Percentiles rank a stretch among this genome's conserved stretches.
Evolutionary conservation across 2,329 filamentous ascomycete genomes (phyloP).

Genomic region (Fusarium haematococcum): DNA sequence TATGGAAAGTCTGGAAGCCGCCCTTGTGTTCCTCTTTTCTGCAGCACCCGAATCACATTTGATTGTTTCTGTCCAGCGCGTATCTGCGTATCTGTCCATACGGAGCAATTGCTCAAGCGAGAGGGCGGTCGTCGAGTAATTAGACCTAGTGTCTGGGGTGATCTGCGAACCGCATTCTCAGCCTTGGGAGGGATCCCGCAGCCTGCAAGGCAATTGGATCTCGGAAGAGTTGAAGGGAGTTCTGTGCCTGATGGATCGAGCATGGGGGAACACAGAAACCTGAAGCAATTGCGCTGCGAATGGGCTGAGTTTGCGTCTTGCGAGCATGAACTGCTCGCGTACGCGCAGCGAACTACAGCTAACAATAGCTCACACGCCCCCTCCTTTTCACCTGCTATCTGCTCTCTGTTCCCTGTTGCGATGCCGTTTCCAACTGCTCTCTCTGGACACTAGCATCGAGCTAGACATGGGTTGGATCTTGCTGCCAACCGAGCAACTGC

Average conservation of each 20-base stretch:
- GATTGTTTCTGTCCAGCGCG: neutral
- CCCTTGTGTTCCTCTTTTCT: slow-evolving; percentile 2
- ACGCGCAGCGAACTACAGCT: slow-evolving; percentile 9
- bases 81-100: neutral
- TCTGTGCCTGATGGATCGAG: neutral
- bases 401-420: slow-evolving; percentile 15
- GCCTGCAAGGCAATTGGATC: slow-evolving; percentile 28
- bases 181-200: slow-evolving; percentile 18
- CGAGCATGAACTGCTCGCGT: slow-evolving; percentile 34
- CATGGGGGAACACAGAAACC: slow-evolving; percentile 1
- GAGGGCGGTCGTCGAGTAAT: neutral
- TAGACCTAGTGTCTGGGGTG: slow-evolving; percentile 7
- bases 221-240: neutral
- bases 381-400: slow-evolving; percentile 13
- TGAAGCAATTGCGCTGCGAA: neutral
- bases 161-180: slow-evolving; percentile 31
- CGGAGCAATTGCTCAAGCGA: neutral
- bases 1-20: slow-evolving; percentile 36
- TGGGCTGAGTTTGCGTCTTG: neutral
- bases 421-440: slow-evolving; percentile 31
- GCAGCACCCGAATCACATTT: neutral
- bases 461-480: slow-evolving; percentile 40
- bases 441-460: slow-evolving; percentile 38
- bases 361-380: slow-evolving; percentile 29
- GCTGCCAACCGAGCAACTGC: slow-evolving; percentile 36